These are phyloP conservation scores for Tulasnella sp. DNA, from an alignment of 768 basidiomycete species.

Conservation along the genomic window DNA sequence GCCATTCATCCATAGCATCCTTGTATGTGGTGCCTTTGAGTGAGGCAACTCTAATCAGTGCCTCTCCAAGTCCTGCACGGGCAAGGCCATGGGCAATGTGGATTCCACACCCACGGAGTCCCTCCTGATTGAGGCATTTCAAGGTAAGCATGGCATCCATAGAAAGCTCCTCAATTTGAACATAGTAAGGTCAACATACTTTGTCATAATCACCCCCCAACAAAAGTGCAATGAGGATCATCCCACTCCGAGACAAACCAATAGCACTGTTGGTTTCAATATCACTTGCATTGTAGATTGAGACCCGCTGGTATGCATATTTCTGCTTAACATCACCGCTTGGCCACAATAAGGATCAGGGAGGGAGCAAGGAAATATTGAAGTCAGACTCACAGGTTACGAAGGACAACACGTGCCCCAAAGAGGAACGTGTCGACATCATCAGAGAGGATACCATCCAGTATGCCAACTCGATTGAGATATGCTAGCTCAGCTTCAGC, in stretches of 20 bases:
- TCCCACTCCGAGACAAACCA: slow-evolving; percentile 46
- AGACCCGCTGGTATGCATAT: slow-evolving; percentile 58
- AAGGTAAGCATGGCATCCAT: slow-evolving; percentile 16
- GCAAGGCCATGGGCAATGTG: slow-evolving; percentile 68
- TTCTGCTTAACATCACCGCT: slow-evolving; percentile 41
- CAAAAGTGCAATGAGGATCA: slow-evolving; percentile 72
- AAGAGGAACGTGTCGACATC: slow-evolving; percentile 91
- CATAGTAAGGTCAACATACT: too few relatives aligned
- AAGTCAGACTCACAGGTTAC: too few relatives aligned
- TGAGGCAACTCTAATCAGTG: slow-evolving; percentile 44
- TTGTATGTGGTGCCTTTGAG: slow-evolving; percentile 35
- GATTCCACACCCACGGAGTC: slow-evolving; percentile 53
- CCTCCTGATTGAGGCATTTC: slow-evolving; percentile 22
- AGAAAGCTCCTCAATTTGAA: background rate
- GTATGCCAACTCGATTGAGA: slow-evolving; percentile 63
- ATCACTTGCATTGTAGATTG: slow-evolving; percentile 30
- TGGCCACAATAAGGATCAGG: slow-evolving; percentile 8
- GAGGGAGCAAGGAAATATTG: too few relatives aligned
- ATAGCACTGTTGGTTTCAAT: slow-evolving; percentile 37
- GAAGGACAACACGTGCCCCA: slow-evolving; percentile 67
- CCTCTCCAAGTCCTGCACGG: slow-evolving; percentile 66
- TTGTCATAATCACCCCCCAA: slow-evolving; percentile 88
- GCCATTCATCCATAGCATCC: slow-evolving; percentile 47
- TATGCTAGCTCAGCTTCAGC: slow-evolving; percentile 91
- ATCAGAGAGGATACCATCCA: slow-evolving; percentile 84